Evolutionary conservation across 495 filamentous ascomycete genomes (phyloP), one percentile per base, ranked within the genome.

Genomic region (Xylaria bambusicola): DNA sequence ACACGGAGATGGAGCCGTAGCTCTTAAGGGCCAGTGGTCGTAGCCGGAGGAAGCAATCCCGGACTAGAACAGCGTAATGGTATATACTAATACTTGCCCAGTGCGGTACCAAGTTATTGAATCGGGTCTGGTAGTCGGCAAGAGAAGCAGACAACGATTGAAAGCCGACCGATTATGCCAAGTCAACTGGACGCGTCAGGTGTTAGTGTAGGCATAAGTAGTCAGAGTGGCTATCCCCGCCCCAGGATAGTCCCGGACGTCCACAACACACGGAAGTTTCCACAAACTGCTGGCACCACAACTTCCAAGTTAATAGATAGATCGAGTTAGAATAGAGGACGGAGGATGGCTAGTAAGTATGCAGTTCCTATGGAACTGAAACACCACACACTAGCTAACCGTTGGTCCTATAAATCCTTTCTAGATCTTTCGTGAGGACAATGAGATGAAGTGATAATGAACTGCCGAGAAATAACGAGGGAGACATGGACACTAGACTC

Each of bases 281-380:
- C 56, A n/a, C n/a, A 50, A 33, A 36, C 35, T 35, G 35, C 20
- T 31, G 46, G 20, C 24, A 44, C 35, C 12, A 24, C 38, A 51
- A 21, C n/a, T 33, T 15, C 26, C 26, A 24, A 17, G 15, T 18
- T 31, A 24, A 41, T 40, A 21, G 35, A 20, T n/a, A 15, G 24
- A 41, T 40, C 15, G 35, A 20, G 46, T 5, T 20, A 36, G 38
- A 24, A 33, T n/a, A 15, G 24, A 41, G 12, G 9, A 17, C 35
- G 45, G 31, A 26, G 6, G 46, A 42, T 10, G 21, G 23, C 46
- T 20, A 29, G 9, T 31, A 41, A 41, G 15, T 33, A 24, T 38
- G 50, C 45, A 33, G 23, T 41, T 35, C 23, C 23, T 20, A 23
- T 17, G 33, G 55, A 6, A 40, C 45, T 33, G 54, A 27, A 27